These are phyloP conservation scores for Picea sitchensis DNA, from an alignment of 75 land plant genomes.

Conservation along the genomic window DNA sequence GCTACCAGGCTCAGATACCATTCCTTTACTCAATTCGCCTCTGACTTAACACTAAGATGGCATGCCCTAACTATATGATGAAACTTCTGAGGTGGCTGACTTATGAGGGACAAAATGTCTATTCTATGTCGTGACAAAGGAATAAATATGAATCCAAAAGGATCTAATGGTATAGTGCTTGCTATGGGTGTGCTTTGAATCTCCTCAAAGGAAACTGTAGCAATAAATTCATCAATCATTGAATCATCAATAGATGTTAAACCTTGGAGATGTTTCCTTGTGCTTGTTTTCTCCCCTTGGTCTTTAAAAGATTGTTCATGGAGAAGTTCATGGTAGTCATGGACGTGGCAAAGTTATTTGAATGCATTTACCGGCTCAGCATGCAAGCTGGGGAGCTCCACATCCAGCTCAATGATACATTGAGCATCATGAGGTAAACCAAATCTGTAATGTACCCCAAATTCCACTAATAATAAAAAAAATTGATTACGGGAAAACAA, in stretches of 20 bases:
- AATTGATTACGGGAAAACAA: too few relatives aligned
- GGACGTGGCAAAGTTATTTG: slow-evolving; percentile 26
- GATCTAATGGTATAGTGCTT: neutral
- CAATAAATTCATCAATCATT: neutral
- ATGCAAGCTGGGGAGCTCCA: slow-evolving; percentile 17
- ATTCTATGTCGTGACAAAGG: slow-evolving; percentile 25
- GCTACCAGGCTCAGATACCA: too few relatives aligned
- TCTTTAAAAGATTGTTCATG: slow-evolving; percentile 7
- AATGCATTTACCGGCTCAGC: slow-evolving; percentile 22
- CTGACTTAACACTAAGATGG: neutral
- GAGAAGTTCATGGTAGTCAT: slow-evolving; percentile 24
- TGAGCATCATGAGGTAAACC: slow-evolving; percentile 26
- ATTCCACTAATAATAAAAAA: too few relatives aligned
- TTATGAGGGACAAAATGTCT: slow-evolving; percentile 18
- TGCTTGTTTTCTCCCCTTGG: neutral
- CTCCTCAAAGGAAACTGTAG: slow-evolving; percentile 2
- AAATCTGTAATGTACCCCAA: neutral
- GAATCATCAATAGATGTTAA: neutral
- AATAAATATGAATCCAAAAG: slow-evolving; percentile 24
- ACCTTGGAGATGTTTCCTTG: neutral
- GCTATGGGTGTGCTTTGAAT: neutral
- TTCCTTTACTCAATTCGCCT: too few relatives aligned
- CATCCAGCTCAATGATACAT: slow-evolving; percentile 18
- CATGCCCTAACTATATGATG: neutral
- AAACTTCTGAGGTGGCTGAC: slow-evolving; percentile 16